These are phyloP conservation scores for Orbilia quercus DNA, from an alignment of 2,329 filamentous ascomycete species.

Conservation along the genomic window DNA sequence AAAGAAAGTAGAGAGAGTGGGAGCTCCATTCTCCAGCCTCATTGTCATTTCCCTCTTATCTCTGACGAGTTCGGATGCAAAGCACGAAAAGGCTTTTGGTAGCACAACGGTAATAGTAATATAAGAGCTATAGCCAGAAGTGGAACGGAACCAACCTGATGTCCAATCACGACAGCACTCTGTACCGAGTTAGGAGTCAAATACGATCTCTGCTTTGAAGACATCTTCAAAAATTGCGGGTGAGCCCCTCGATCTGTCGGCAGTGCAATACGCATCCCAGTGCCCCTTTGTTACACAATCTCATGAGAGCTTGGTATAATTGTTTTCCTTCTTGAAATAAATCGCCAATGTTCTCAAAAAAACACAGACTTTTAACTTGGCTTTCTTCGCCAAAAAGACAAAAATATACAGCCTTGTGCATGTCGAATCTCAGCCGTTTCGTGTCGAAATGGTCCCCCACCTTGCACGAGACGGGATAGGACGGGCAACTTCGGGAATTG, in stretches of 20 bases:
- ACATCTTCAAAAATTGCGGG: neutral
- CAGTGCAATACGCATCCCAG: conserved; percentile 1
- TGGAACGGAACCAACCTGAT: conserved; percentile 15
- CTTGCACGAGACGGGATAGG: conserved; percentile 9
- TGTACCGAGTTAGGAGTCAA: neutral
- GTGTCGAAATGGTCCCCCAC: neutral
- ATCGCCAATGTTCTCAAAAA: too few species aligned
- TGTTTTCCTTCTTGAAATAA: too few species aligned
- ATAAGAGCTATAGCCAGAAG: conserved; percentile 30
- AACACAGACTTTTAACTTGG: too few species aligned
- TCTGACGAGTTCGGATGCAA: conserved; percentile 15
- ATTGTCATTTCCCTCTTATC: conserved; percentile 41
- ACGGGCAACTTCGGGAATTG: conserved; percentile 17
- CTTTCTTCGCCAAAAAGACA: too few species aligned
- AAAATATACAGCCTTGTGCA: too few species aligned
- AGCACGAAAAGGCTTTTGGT: conserved; percentile 23
- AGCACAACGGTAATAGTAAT: conserved; percentile 43
- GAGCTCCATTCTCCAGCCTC: conserved; percentile 34
- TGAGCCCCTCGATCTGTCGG: neutral
- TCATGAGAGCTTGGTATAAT: conserved; percentile 10
- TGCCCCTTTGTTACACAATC: conserved; percentile 35
- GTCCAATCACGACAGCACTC: conserved; percentile 9
- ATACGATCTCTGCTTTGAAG: neutral
- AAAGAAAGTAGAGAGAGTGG: conserved; percentile 2
- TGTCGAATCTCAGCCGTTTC: too few species aligned